Base-by-base conservation (phyloP, 2,329 filamentous ascomycete species). In the Cladosporium oxysporum region DNA sequence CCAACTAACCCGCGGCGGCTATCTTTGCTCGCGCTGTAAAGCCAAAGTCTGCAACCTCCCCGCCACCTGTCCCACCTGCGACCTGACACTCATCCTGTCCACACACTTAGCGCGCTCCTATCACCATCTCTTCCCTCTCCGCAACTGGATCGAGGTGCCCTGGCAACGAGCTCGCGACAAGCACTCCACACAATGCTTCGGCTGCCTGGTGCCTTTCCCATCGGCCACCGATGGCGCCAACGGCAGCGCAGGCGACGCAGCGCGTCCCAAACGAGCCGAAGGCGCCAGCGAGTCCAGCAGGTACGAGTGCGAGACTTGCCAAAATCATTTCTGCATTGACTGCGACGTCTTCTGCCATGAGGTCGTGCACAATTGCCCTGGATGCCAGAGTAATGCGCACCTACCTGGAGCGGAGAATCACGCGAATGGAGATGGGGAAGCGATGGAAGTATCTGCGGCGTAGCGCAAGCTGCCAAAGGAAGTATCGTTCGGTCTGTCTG, bases 291-390 rank as follows among this genome's bases (percentile, higher is more conserved):
- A 96, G 81, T 95, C 91, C 75, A 89, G 90, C 58, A 83, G 95
- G 61, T 99, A 99, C 76, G 91, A 91, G 66, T 99, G 95, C 77
- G 87, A 90, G 71, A 88, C 90, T n/a, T 99, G 95, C 78, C 80
- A 85, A 3, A 89, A 91, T 67, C 94, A 98, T 79, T 99, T 98
- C 76, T 99, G 95, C 82, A 96, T 99, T 70, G 95, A 99, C 77
- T 99, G 95, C 77, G 95, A 99, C 77, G 88, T 97, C 28, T 97
- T 95, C 80, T 91, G 92, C 28, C 95, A 99, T 76, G 93, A 97
- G 80, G 88, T 96, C 14, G 86, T 97, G 61, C 94, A 99, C 77
- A 98, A 98, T 78, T 99, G 95, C 74, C 93, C 95, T 0, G 94
- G 94, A 0, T 99, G 95, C 77, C 90, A 89, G 72, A 81, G 81